These are phyloP conservation scores for Verticillium nonalfalfae DNA, from an alignment of 2,329 filamentous ascomycete species.

Conservation along the genomic window DNA sequence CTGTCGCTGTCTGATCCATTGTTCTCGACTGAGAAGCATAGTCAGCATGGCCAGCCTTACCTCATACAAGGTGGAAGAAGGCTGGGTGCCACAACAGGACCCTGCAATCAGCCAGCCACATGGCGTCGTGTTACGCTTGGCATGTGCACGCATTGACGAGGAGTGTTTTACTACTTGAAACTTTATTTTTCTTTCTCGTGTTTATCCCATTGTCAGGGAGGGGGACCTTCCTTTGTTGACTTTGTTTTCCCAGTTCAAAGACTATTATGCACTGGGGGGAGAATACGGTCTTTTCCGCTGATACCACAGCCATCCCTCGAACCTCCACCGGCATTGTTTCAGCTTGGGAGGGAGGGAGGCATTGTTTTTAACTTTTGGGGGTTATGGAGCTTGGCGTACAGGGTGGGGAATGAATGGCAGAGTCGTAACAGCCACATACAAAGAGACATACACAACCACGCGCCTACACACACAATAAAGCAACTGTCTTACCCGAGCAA, in stretches of 20 bases:
- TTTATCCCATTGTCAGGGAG: not conserved
- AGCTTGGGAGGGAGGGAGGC: not conserved
- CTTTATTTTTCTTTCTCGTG: not conserved
- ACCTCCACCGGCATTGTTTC: not conserved
- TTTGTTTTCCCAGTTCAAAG: not conserved
- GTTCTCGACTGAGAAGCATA: not conserved
- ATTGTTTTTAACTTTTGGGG: not conserved
- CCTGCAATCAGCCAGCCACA: not conserved
- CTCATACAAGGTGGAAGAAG: too few relatives aligned
- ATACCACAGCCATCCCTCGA: not conserved
- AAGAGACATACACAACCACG: not conserved
- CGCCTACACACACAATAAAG: not conserved
- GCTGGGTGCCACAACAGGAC: not conserved
- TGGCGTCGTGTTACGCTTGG: not conserved
- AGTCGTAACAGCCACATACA: not conserved
- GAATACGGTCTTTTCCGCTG: not conserved
- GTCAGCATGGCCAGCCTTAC: too few relatives aligned
- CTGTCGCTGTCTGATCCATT: slow-evolving; percentile 17
- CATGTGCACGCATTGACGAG: not conserved
- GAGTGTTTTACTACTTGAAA: not conserved
- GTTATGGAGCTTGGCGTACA: not conserved
- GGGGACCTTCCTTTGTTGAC: too few relatives aligned
- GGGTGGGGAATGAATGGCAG: not conserved
- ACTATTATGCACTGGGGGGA: not conserved
- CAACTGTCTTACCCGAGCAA: not conserved